phyloP scores from a whole-genome alignment of 106 monocot genomes.

The Platanthera zijinensis region DNA sequence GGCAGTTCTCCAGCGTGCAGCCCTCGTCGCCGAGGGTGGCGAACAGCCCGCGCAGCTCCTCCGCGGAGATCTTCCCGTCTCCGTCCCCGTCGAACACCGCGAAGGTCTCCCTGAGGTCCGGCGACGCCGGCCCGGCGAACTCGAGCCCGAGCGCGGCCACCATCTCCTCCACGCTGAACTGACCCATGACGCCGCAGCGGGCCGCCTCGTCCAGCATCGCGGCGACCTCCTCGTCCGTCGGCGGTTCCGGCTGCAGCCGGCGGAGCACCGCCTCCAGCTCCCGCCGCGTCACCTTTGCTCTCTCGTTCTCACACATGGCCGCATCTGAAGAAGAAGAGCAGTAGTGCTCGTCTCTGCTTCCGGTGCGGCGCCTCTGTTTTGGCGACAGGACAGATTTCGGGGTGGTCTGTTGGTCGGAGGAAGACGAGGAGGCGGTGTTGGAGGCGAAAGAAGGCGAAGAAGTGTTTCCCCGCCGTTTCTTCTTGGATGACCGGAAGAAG shows the following conservation, averaged over 20 bases:
- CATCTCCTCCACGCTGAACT: conserved; percentile 20
- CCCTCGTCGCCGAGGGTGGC: conserved; percentile 27
- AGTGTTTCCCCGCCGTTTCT: not conserved
- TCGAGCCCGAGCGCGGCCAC: conserved; percentile 10
- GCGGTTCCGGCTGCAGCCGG: conserved; percentile 33
- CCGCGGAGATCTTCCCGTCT: conserved; percentile 64
- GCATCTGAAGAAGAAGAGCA: not conserved
- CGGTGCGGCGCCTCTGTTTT: not conserved
- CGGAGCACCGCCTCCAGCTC: conserved; percentile 43
- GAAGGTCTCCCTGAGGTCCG: conserved; percentile 40
- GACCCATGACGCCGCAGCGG: conserved; percentile 16
- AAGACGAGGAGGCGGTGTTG: not conserved
- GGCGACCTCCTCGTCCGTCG: conserved; percentile 21
- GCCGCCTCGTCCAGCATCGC: conserved; percentile 30
- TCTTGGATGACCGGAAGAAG: conserved; percentile 18
- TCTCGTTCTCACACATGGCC: not conserved
- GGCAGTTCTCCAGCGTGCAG: conserved; percentile 44
- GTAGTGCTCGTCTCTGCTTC: not conserved
- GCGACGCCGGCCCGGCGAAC: not conserved
- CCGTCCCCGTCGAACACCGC: conserved; percentile 45
- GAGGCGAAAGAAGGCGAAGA: not conserved
- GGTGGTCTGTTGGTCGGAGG: not conserved
- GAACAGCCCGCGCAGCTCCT: conserved; percentile 46
- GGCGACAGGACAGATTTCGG: conserved; percentile 5
- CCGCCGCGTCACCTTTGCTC: not conserved